These are phyloP conservation scores for Choiromyces venosus DNA, from an alignment of 495 filamentous ascomycete species.

Conservation along the genomic window DNA sequence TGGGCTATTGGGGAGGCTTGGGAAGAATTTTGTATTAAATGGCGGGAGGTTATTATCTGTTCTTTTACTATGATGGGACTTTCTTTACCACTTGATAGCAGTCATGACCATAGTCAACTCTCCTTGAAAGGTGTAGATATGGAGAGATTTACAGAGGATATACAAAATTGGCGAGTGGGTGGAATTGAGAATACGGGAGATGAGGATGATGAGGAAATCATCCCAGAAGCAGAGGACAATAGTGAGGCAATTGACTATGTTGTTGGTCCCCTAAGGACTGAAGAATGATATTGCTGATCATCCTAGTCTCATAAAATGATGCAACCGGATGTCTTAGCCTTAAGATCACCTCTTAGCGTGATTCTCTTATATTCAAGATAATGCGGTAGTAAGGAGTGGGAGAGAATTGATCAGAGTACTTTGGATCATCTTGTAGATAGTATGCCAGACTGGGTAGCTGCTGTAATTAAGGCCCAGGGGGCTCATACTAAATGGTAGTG, in stretches of 20 bases:
- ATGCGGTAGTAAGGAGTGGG: too few species aligned
- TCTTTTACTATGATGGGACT: not conserved
- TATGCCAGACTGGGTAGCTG: too few species aligned
- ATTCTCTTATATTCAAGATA: too few species aligned
- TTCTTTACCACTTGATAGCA: conserved; percentile 2
- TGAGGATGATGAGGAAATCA: not conserved
- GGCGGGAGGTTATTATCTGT: not conserved
- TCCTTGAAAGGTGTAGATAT: not conserved
- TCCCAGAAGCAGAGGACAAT: not conserved
- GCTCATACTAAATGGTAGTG: too few species aligned
- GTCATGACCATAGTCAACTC: not conserved
- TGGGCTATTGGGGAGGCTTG: conserved; percentile 2
- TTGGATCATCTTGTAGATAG: too few species aligned
- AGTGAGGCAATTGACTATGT: not conserved
- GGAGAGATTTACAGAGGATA: not conserved
- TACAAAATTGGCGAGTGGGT: not conserved
- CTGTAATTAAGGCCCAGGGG: too few species aligned
- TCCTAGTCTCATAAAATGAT: not conserved
- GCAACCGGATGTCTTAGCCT: too few species aligned
- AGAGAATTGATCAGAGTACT: too few species aligned
- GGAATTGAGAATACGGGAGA: not conserved
- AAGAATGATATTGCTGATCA: not conserved
- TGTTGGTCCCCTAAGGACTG: not conserved
- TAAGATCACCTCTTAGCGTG: too few species aligned
- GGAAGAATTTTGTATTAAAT: not conserved